Evolutionary conservation across 805 yeast species (phyloP).

Genomic region (Komagataella mondaviorum): DNA sequence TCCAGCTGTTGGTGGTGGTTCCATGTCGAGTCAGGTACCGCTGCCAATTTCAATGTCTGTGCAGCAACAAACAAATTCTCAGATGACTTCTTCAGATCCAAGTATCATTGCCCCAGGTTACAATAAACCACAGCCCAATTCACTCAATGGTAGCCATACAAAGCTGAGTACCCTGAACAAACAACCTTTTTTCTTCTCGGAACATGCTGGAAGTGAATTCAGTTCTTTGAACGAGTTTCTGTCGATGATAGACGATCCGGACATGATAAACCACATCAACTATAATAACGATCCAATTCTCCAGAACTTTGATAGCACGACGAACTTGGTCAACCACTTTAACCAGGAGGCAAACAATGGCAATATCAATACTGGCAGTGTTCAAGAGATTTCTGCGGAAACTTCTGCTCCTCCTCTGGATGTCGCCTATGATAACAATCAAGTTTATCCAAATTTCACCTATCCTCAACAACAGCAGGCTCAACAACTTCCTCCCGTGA

Average conservation of each 20-base stretch:
- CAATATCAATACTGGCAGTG: background rate
- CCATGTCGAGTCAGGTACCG: background rate
- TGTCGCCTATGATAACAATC: background rate
- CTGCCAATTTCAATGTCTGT: background rate
- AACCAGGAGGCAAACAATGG: constrained; percentile 1
- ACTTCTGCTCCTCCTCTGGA: background rate
- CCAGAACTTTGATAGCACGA: constrained; percentile 17
- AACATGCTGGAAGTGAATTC: constrained; percentile 88
- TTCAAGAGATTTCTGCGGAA: background rate
- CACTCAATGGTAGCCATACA: background rate
- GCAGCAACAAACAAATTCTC: background rate
- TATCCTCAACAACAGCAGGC: constrained; percentile 1
- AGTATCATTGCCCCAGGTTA: background rate
- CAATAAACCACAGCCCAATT: background rate
- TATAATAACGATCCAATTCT: constrained; percentile 21
- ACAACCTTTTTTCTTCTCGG: constrained; percentile 75
- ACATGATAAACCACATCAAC: constrained; percentile 32
- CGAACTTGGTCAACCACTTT: constrained; percentile 1
- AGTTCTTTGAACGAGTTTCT: constrained; percentile 80
- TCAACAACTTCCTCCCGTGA: background rate
- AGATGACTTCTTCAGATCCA: background rate
- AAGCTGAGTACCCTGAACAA: constrained; percentile 22
- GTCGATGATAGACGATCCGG: constrained; percentile 83
- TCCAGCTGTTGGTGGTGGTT: background rate
- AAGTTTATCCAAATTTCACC: background rate